Conservation (phyloP, 1,284 basidiomycete species). For the Polyporus tsugae region DNA sequence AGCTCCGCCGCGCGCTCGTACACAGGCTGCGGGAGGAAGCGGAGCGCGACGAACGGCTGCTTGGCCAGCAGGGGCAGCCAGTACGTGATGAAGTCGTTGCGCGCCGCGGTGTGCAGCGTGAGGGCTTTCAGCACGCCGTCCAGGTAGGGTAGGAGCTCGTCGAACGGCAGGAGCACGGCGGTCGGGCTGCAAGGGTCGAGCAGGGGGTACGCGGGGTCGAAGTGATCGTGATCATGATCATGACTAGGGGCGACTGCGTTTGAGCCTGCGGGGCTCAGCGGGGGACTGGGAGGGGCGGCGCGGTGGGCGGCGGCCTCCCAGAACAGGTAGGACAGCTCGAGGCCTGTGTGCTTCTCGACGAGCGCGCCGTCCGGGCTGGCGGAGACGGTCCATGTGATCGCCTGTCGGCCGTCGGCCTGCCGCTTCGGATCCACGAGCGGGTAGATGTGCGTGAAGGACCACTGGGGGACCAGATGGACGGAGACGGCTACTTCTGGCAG, state of each 20-base stretch:
- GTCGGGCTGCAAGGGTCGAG: constrained; percentile 7
- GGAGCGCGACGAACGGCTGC: constrained; percentile 51
- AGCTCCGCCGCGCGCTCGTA: constrained; percentile 51
- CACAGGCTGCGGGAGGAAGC: constrained; percentile 52
- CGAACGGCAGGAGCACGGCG: constrained; percentile 41
- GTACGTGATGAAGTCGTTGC: constrained; percentile 52
- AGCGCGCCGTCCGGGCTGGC: constrained; percentile 12
- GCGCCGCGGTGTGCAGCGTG: constrained; percentile 49
- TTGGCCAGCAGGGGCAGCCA: constrained; percentile 53
- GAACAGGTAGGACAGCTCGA: constrained; percentile 33
- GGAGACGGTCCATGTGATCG: constrained; percentile 33
- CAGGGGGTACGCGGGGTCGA: constrained; percentile 17
- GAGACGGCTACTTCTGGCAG: constrained; percentile 4
- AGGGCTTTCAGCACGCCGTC: constrained; percentile 44
- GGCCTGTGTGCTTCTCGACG: constrained; percentile 1
- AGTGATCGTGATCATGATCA: neutral
- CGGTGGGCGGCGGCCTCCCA: constrained; percentile 42
- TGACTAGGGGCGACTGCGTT: neutral
- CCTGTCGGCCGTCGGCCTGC: constrained; percentile 13
- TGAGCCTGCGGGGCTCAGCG: neutral
- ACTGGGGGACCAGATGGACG: constrained; percentile 15
- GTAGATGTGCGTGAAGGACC: constrained; percentile 22
- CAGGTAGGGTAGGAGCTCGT: constrained; percentile 45
- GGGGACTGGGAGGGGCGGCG: constrained; percentile 10
- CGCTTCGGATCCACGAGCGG: constrained; percentile 6